Conservation (phyloP, 1,284 basidiomycete genomes). For the Pyrrhoderma noxium region DNA sequence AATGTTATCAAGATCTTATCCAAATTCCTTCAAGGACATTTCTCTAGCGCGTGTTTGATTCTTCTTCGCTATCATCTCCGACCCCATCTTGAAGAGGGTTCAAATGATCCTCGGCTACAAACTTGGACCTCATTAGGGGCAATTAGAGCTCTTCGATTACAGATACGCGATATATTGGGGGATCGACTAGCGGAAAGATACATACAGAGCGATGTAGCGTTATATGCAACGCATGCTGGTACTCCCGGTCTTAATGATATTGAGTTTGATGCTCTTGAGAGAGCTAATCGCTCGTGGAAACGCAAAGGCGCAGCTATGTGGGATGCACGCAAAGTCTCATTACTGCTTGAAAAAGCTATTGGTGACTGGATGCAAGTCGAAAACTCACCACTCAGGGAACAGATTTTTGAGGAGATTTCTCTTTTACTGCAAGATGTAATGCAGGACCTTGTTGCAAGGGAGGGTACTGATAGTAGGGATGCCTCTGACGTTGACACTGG, state of each 20-base stretch:
- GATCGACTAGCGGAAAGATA: conserved; percentile 57
- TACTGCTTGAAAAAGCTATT: conserved; percentile 43
- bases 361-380: conserved; percentile 40
- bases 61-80: conserved; percentile 48
- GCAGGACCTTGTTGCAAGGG: conserved; percentile 51
- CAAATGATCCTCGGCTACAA: conserved; percentile 24
- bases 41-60: conserved; percentile 53
- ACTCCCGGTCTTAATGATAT: conserved; percentile 45
- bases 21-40: conserved; percentile 54
- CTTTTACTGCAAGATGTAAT: conserved; percentile 63
- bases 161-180: conserved; percentile 52
- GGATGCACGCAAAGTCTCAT: conserved; percentile 55
- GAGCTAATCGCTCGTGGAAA: conserved; percentile 64
- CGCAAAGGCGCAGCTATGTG: conserved; percentile 52
- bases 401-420: conserved; percentile 58
- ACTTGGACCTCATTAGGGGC: conserved; percentile 55
- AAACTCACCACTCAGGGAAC: conserved; percentile 37
- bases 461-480: conserved; percentile 48
- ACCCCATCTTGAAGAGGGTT: conserved; percentile 25
- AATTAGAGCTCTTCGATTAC: conserved; percentile 54
- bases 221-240: conserved; percentile 50
- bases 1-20: conserved; percentile 48
- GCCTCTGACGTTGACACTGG: conserved; percentile 24
- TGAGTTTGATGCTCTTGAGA: conserved; percentile 50
- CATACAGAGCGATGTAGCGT: conserved; percentile 45